Evolutionary conservation across 78 protist species (phyloP), one percentile per base, ranked within the genome.

Genomic region (Chrysochromulina tobinii): DNA sequence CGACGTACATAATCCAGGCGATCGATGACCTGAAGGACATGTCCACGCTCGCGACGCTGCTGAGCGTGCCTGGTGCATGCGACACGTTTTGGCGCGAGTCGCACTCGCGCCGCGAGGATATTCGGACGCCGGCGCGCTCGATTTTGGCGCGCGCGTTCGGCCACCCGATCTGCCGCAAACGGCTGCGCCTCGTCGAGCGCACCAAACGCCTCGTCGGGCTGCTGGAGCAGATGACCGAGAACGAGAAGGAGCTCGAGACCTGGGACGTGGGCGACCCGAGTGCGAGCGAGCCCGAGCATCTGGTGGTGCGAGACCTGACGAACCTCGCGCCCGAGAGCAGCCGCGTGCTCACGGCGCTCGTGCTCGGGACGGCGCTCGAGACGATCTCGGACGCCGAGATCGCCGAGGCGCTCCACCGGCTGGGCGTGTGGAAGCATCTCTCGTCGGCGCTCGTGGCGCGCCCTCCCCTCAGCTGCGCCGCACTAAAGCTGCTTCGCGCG

Each of bases 81-180:
- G 83, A 75, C 25, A 75, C 57, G 12, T 75, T 75, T 50, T 75
- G 83, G 83, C 83, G 83, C 83, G 83, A 75, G 83, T 11, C 83
- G 83, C 83, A 75, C 57, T 50, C 58, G 20, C 83, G 83, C 27
- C 8, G 21, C 54, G 58, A 11, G 23, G 58, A 75, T 2, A n/a
- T 75, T 25, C 12, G 21, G 25, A 3, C 12, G 51, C 83, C 83
- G 58, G 3, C 83, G 83, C 83, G 83, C 21, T 6, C 27, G 83
- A 11, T 75, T 17, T 1, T 75, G 25, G 83, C 27, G 27, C 12
- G 14, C 83, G 83, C 83, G 58, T 18, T 75, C 38, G 58, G 25
- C 18, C 4, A 6, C 57, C 25, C 83, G 27, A n/a, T 17, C 57
- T 75, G 83, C 57, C 83, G 83, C 58, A 2, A 12, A 2, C 83